Evolutionary conservation across 768 basidiomycete genomes (phyloP).

Genomic region (Terana coerulea): DNA sequence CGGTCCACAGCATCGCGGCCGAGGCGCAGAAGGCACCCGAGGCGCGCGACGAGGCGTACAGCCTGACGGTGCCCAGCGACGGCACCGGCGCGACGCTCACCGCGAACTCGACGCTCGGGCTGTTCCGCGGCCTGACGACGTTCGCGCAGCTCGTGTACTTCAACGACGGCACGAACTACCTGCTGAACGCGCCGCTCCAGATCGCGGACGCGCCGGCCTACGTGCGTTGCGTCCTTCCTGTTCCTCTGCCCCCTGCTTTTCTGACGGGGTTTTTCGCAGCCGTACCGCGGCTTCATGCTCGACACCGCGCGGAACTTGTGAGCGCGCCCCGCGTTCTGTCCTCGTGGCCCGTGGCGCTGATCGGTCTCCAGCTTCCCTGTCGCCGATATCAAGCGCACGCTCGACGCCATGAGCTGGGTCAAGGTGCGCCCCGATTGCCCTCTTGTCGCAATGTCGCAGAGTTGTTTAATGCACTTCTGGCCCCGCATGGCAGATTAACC

Average conservation of each 20-base stretch:
- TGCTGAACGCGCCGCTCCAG: slow-evolving; percentile 49
- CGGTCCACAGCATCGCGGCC: slow-evolving; percentile 40
- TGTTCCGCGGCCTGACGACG: slow-evolving; percentile 72
- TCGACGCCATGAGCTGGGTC: slow-evolving; percentile 64
- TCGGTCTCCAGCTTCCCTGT: slow-evolving; percentile 49
- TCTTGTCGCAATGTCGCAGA: too few relatives aligned
- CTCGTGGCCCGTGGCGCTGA: background rate
- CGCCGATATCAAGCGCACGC: slow-evolving; percentile 57
- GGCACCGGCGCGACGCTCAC: slow-evolving; percentile 51
- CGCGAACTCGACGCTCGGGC: slow-evolving; percentile 62
- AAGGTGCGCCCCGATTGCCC: slow-evolving; percentile 13
- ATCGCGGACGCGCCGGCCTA: slow-evolving; percentile 65
- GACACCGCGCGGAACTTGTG: slow-evolving; percentile 79
- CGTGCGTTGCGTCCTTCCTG: slow-evolving; percentile 41
- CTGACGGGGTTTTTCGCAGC: slow-evolving; percentile 40
- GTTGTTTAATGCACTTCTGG: background rate
- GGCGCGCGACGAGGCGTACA: slow-evolving; percentile 57
- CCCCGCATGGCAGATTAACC: slow-evolving; percentile 34
- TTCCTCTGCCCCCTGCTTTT: background rate
- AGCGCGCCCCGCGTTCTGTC: slow-evolving; percentile 23
- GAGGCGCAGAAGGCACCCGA: slow-evolving; percentile 50
- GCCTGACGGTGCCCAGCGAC: slow-evolving; percentile 48
- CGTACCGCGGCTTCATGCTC: slow-evolving; percentile 74
- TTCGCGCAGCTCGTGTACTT: slow-evolving; percentile 67
- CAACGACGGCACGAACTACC: slow-evolving; percentile 43